Percentiles rank a stretch among this genome's conserved stretches.
These are phyloP conservation scores for Cyanophora paradoxa DNA, from an alignment of 78 protist genomes.

Conservation along the genomic window DNA sequence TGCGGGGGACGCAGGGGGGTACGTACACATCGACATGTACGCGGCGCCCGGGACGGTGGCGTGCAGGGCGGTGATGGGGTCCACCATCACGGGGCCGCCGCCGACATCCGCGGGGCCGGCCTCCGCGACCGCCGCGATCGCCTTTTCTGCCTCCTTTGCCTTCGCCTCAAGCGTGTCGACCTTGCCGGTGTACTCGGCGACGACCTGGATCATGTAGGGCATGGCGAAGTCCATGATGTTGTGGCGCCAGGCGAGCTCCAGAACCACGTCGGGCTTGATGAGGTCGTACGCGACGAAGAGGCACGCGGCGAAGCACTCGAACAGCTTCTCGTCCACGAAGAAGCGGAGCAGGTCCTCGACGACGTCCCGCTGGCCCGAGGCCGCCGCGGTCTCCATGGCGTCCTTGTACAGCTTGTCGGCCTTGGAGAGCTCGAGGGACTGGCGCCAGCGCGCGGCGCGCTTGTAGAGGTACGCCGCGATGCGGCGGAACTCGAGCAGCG, in stretches of 20 bases:
- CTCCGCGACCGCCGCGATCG: neutral
- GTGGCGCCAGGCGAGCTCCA: conserved; percentile 97
- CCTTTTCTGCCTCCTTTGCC: conserved; percentile 14
- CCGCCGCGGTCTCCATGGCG: conserved; percentile 94
- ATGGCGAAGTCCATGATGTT: conserved; percentile 88
- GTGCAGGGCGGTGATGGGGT: neutral
- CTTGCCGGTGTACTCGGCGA: neutral
- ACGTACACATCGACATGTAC: neutral
- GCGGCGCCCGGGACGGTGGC: neutral
- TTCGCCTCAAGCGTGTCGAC: conserved; percentile 1
- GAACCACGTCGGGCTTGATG: conserved; percentile 58
- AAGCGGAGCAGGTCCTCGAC: conserved; percentile 87
- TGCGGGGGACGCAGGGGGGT: too few species aligned
- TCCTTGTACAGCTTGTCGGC: conserved; percentile 87
- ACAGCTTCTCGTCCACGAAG: conserved; percentile 74
- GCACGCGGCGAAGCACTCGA: conserved; percentile 88
- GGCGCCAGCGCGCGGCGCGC: conserved; percentile 52
- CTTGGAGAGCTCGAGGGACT: conserved; percentile 89
- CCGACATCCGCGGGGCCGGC: neutral
- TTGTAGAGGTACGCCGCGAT: conserved; percentile 89
- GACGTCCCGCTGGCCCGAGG: conserved; percentile 55
- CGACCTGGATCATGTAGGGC: conserved; percentile 94
- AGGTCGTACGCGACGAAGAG: conserved; percentile 93
- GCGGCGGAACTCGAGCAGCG: conserved; percentile 82
- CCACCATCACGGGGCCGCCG: neutral